These are phyloP conservation scores for Alternaria sp. DNA, from an alignment of 2,329 filamentous ascomycete genomes.

Conservation along the genomic window DNA sequence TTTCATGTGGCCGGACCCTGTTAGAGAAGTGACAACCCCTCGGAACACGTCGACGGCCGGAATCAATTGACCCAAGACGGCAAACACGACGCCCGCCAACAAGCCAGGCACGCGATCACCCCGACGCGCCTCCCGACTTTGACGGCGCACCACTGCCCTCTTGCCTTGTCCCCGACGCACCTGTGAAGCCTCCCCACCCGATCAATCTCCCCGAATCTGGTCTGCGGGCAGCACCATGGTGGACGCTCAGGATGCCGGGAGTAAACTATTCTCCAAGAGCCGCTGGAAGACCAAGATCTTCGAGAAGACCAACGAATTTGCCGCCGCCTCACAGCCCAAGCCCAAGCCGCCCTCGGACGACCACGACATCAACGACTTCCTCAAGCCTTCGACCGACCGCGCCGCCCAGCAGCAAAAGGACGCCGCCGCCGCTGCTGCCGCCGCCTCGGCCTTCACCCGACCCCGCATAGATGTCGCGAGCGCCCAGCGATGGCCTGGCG, in stretches of 20 bases:
- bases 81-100: background rate
- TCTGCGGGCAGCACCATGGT: conserved; percentile 38
- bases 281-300: conserved; percentile 64
- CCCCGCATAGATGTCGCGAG: conserved; percentile 60
- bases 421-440: conserved; percentile 20
- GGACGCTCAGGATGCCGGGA: conserved; percentile 40
- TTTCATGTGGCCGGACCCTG: conserved; percentile 18
- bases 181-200: background rate
- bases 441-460: conserved; percentile 39
- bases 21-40: conserved; percentile 16
- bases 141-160: background rate
- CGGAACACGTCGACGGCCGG: conserved; percentile 7
- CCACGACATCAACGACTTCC: conserved; percentile 66
- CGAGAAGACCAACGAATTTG: conserved; percentile 47
- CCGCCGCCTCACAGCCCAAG: conserved; percentile 38
- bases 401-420: conserved; percentile 45
- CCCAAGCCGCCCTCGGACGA: conserved; percentile 30
- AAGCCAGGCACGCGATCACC: conserved; percentile 15
- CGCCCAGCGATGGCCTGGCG: conserved; percentile 62
- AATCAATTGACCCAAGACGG: conserved; percentile 7
- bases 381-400: conserved; percentile 62
- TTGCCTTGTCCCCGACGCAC: background rate
- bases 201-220: background rate
- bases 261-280: conserved; percentile 52
- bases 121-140: background rate